Conservation (phyloP, 257 asterid species). For the Handroanthus guayacan region DNA sequence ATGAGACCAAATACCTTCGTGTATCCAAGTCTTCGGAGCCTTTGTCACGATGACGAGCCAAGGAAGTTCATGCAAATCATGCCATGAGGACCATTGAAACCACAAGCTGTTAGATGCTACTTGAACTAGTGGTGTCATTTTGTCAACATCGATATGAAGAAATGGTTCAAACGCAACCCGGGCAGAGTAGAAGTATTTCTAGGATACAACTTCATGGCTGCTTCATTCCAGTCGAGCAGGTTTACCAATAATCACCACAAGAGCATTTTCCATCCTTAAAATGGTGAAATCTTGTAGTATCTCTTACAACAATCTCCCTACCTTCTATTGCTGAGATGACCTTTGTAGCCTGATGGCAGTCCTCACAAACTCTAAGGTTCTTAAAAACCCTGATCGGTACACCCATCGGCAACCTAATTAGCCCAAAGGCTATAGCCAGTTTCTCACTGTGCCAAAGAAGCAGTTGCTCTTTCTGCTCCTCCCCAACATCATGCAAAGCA, state of each 20-base stretch:
- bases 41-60: no score
- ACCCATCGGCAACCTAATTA: slow-evolving; percentile 50
- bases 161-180: no score
- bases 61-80: no score
- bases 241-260: slow-evolving; percentile 81
- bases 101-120: no score
- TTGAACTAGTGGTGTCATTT: no score
- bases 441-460: slow-evolving; percentile 85
- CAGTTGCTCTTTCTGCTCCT: slow-evolving; percentile 74
- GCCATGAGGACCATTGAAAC: no score
- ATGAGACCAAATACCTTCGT: no score
- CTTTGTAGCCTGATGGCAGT: slow-evolving; percentile 76
- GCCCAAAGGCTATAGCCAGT: slow-evolving; percentile 74
- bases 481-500: slow-evolving; percentile 67
- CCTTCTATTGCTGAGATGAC: slow-evolving; percentile 63
- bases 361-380: slow-evolving; percentile 81
- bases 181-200: background rate
- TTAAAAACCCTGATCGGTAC: slow-evolving; percentile 65
- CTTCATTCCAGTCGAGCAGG: background rate
- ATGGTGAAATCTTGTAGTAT: slow-evolving; percentile 81
- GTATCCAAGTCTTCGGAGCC: no score
- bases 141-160: no score
- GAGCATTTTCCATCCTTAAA: slow-evolving; percentile 72
- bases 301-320: slow-evolving; percentile 77
- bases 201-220: no score